Conservation (phyloP, 805 yeast species). For the Kazachstania africana region DNA sequence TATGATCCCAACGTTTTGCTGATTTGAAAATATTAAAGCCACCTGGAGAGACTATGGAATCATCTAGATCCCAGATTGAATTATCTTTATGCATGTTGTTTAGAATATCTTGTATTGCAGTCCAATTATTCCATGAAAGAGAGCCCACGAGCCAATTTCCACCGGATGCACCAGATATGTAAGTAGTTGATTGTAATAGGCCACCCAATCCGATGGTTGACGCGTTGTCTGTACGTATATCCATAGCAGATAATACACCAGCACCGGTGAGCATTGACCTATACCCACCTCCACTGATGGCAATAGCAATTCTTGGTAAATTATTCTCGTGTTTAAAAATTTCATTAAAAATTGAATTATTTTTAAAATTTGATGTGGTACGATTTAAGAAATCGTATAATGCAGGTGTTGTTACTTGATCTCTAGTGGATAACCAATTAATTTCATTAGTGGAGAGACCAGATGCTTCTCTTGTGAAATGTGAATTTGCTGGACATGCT, state of each 20-base stretch:
- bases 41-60: slow-evolving; percentile 49
- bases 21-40: slow-evolving; percentile 48
- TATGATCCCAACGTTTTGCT: slow-evolving; percentile 40
- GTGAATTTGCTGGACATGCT: neutral
- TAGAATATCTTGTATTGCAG: slow-evolving; percentile 51
- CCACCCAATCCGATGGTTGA: slow-evolving; percentile 58
- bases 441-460: slow-evolving; percentile 33
- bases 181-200: slow-evolving; percentile 55
- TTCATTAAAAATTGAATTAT: slow-evolving; percentile 13
- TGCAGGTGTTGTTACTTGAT: slow-evolving; percentile 32
- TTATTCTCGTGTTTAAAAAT: slow-evolving; percentile 18
- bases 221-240: slow-evolving; percentile 51
- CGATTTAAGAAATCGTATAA: slow-evolving; percentile 35
- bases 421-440: slow-evolving; percentile 39
- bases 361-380: slow-evolving; percentile 22
- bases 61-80: slow-evolving; percentile 57
- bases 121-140: slow-evolving; percentile 58
- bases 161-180: slow-evolving; percentile 70
- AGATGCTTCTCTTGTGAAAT: slow-evolving; percentile 36
- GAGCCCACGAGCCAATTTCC: slow-evolving; percentile 76
- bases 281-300: slow-evolving; percentile 83
- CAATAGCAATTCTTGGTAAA: slow-evolving; percentile 38
- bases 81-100: slow-evolving; percentile 25
- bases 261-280: slow-evolving; percentile 84
- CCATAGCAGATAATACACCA: slow-evolving; percentile 75